These are phyloP conservation scores for Botrytis sinoallii DNA, from an alignment of 2,329 filamentous ascomycete genomes.

Conservation along the genomic window DNA sequence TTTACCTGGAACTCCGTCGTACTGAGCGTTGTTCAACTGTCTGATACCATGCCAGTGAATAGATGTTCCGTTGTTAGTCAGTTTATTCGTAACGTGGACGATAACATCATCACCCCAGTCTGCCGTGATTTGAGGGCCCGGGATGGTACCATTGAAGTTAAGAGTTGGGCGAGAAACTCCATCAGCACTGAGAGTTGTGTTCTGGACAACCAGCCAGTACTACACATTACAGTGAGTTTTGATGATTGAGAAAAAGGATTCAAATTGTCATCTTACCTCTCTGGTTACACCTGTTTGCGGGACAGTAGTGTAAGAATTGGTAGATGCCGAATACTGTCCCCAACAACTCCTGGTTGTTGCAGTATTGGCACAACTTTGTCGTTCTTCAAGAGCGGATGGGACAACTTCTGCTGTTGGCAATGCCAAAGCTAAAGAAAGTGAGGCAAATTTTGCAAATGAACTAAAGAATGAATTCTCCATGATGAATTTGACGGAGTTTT, in stretches of 20 bases:
- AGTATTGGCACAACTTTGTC: slow-evolving; percentile 32
- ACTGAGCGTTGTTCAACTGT: slow-evolving; percentile 42
- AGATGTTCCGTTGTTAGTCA: slow-evolving; percentile 45
- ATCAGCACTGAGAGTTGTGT: slow-evolving; percentile 39
- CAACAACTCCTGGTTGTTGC: slow-evolving; percentile 36
- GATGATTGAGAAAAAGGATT: background rate
- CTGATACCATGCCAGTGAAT: slow-evolving; percentile 53
- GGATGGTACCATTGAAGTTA: slow-evolving; percentile 39
- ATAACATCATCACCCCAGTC: slow-evolving; percentile 37
- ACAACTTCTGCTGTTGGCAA: slow-evolving; percentile 25
- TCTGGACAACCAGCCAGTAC: slow-evolving; percentile 32
- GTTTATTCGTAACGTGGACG: slow-evolving; percentile 38
- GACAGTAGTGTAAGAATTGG: slow-evolving; percentile 32
- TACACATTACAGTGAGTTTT: slow-evolving; percentile 10
- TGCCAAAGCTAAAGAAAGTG: slow-evolving; percentile 25
- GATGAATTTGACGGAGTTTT: background rate
- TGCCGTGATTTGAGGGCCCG: slow-evolving; percentile 42
- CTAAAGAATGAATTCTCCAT: slow-evolving; percentile 33
- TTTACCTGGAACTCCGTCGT: slow-evolving; percentile 38
- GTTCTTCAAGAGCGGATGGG: slow-evolving; percentile 19
- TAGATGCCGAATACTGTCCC: slow-evolving; percentile 36
- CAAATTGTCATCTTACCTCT: slow-evolving; percentile 24
- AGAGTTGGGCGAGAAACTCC: slow-evolving; percentile 52
- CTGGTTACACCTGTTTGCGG: slow-evolving; percentile 39
- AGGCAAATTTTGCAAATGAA: slow-evolving; percentile 24